A percentile compares a stretch with the other conserved stretches of the same genome.
phyloP scores from a whole-genome alignment of 768 basidiomycete genomes.

The Psilocybe tampanensis region DNA sequence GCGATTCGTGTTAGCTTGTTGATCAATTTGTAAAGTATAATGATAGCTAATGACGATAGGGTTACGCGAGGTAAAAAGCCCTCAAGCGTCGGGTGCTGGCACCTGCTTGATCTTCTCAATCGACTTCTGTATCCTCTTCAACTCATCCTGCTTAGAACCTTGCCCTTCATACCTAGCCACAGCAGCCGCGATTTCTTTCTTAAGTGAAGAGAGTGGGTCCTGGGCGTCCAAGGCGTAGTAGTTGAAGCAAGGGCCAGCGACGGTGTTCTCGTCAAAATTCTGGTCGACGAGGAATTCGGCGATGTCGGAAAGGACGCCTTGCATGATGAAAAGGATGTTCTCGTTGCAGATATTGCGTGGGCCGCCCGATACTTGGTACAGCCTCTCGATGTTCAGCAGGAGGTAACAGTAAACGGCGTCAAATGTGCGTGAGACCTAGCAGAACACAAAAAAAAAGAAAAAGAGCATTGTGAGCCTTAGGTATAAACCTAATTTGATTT shows the following conservation, averaged over 20 bases:
- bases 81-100: no score
- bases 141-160: no score
- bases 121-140: no score
- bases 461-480: no score
- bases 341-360: background rate
- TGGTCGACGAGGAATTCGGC: conserved; percentile 2
- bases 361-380: background rate
- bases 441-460: no score
- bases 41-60: no score
- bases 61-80: no score
- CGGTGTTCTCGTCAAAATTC: background rate
- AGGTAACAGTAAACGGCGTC: conserved; percentile 5
- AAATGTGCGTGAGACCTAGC: conserved; percentile 3
- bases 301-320: background rate
- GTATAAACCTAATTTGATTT: no score
- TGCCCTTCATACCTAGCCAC: background rate
- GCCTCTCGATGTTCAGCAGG: conserved; percentile 1
- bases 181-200: conserved; percentile 7
- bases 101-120: no score
- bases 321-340: conserved; percentile 2
- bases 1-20: conserved; percentile 28
- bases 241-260: conserved; percentile 4
- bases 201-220: background rate
- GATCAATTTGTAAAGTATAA: no score
- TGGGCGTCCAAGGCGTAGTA: background rate